Percentiles rank a stretch among this genome's conserved stretches.
These are phyloP conservation scores for Hirsutella thompsonii DNA, from an alignment of 2,329 filamentous ascomycete genomes.

Conservation along the genomic window DNA sequence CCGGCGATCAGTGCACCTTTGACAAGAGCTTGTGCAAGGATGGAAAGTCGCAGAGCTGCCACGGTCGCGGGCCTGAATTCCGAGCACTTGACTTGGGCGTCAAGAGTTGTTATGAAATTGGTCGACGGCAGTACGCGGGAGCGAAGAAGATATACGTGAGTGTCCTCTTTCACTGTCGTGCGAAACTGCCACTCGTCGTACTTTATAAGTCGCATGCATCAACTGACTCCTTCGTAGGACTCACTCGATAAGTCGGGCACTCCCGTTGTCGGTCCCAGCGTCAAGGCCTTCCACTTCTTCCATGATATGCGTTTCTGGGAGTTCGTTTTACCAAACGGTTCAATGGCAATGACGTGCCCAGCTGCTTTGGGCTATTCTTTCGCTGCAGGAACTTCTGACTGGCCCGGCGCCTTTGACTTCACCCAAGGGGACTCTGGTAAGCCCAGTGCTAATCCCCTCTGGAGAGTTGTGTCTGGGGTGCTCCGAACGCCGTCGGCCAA, in stretches of 20 bases:
- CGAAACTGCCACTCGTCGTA: too few species aligned
- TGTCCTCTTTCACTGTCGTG: too few species aligned
- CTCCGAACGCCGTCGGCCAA: slow-evolving; percentile 56
- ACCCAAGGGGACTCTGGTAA: slow-evolving; percentile 68
- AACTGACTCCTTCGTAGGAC: slow-evolving; percentile 27
- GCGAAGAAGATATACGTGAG: slow-evolving; percentile 33
- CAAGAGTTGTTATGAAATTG: slow-evolving; percentile 65
- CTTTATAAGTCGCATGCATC: too few species aligned
- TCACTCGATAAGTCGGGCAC: slow-evolving; percentile 32
- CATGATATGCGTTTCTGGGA: slow-evolving; percentile 66
- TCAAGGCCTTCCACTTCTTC: slow-evolving; percentile 78
- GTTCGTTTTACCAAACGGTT: slow-evolving; percentile 63
- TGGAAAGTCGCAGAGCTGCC: slow-evolving; percentile 57
- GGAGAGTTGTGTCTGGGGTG: slow-evolving; percentile 61
- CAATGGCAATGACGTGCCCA: slow-evolving; percentile 60
- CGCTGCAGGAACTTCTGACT: slow-evolving; percentile 83
- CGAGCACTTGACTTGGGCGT: slow-evolving; percentile 56
- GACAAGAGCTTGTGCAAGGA: slow-evolving; percentile 74
- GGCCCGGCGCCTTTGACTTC: slow-evolving; percentile 86
- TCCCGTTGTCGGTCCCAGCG: slow-evolving; percentile 46
- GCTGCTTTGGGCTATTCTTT: slow-evolving; percentile 87
- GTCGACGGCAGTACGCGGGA: slow-evolving; percentile 54
- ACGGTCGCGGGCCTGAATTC: slow-evolving; percentile 61
- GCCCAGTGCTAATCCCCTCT: slow-evolving; percentile 61
- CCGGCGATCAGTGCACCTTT: slow-evolving; percentile 56